Percentiles rank a stretch among this genome's conserved stretches.
Conservation (phyloP, 225 moss, liverwort and hornwort species). For the Marchantia paleacea region DNA sequence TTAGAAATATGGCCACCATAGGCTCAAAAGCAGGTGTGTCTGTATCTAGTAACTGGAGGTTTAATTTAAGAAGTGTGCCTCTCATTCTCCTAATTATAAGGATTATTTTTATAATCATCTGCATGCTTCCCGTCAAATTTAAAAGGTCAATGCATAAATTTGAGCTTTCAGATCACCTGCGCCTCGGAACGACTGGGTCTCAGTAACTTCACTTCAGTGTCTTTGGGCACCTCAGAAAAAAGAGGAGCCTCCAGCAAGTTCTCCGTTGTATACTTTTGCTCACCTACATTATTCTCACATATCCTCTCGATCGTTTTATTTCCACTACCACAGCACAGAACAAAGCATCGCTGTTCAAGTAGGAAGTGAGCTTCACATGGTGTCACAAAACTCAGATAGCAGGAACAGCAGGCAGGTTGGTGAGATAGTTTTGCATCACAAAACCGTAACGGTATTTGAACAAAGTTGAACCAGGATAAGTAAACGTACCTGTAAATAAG, state of each 20-base stretch:
- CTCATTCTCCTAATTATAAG: background rate
- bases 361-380: background rate
- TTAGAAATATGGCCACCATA: background rate
- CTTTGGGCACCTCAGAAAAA: background rate
- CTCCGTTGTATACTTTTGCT: background rate
- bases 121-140: background rate
- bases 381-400: slow-evolving; percentile 1
- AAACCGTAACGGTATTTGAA: background rate
- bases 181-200: slow-evolving; percentile 81
- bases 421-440: background rate
- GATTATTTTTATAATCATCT: background rate
- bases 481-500: slow-evolving; percentile 67
- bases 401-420: background rate
- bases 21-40: background rate
- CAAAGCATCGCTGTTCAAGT: slow-evolving; percentile 19
- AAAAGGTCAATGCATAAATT: background rate
- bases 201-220: slow-evolving; percentile 33
- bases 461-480: background rate
- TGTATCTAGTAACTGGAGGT: background rate
- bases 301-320: slow-evolving; percentile 30
- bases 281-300: background rate
- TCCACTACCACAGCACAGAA: slow-evolving; percentile 46
- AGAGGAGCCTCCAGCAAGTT: background rate
- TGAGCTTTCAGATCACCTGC: slow-evolving; percentile 41
- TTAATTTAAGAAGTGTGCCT: too few relatives aligned